Evolutionary conservation across 2,329 filamentous ascomycete species (phyloP), one percentile per base, ranked within the genome.

Genomic region (Monosporascus sp.): DNA sequence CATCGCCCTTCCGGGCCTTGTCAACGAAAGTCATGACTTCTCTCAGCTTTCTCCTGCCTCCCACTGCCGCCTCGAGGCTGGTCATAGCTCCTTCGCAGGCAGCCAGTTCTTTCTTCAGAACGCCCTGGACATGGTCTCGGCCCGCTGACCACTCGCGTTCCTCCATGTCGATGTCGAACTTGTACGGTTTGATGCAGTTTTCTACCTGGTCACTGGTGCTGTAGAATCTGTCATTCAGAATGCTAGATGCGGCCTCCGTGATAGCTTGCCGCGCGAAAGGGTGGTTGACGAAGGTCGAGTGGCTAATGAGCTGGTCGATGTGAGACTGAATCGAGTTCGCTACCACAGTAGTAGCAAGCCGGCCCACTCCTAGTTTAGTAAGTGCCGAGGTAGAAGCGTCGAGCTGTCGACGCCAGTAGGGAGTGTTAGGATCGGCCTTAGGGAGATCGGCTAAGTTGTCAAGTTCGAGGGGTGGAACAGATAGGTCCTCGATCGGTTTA

Each of bases 181-280:
- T 99, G 77, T 93, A 99, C 0, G 95, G 94, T 71, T 99, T 99
- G 72, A 99, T 95, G 68, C 93, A 99, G 68, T 97, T 97, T 71
- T 99, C 94, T 1, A 99, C 89, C 72, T 97, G 94, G 65, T 99
- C 95, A 58, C 89, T 94, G 1, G 95, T 99, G 71, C 93, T 94
- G 73, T 97, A 97, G 59, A 96, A 96, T 16, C 93, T 81, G 65
- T 99, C 94, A 60, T 94, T 94, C 14, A 99, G 75, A 51, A 99
- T 97, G 26, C 85, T 88, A 0, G 90, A 88, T 1, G 91, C 91
- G 1, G 94, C 92, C 62, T 97, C 91, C 48, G 85, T 88, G 60
- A 99, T 97, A n/a, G 91, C 89, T 69, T 94, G 86, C 37, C 90
- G 87, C 9, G 94, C 94, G 63, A 94, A 96, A 0, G 95, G 94